Evolutionary conservation across 2,329 filamentous ascomycete species (phyloP).

Genomic region (Coniochaeta sp.): DNA sequence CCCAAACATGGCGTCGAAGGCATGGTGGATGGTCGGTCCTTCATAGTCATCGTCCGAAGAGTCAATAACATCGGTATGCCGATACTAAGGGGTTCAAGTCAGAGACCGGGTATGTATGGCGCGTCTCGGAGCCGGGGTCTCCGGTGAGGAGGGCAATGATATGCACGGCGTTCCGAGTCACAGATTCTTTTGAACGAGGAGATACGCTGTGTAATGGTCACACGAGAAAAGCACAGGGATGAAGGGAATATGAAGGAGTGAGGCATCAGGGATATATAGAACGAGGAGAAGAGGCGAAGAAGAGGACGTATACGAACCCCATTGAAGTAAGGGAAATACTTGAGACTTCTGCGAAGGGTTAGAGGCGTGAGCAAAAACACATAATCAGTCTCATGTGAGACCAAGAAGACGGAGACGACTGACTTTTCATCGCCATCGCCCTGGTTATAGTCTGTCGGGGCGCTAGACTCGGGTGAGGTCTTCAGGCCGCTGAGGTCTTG

Average conservation of each 20-base stretch:
- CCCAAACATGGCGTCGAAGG: conserved; percentile 52
- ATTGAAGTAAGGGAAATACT: conserved; percentile 45
- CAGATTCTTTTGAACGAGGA: neutral
- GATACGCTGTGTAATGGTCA: neutral
- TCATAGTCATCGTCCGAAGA: conserved; percentile 49
- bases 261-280: neutral
- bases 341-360: conserved; percentile 25
- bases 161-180: neutral
- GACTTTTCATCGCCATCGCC: conserved; percentile 18
- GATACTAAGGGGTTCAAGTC: conserved; percentile 29
- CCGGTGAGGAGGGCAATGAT: neutral
- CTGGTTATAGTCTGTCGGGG: conserved; percentile 24
- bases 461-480: conserved; percentile 38
- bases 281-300: neutral
- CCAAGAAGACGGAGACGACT: conserved; percentile 6
- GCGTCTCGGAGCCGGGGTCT: neutral
- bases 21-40: conserved; percentile 47
- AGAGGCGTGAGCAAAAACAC: conserved; percentile 6
- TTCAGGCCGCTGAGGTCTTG: conserved; percentile 47
- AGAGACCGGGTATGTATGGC: neutral
- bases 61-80: conserved; percentile 38
- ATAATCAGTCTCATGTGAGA: conserved; percentile 13
- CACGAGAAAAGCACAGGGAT: neutral
- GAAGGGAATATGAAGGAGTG: neutral
- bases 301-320: conserved; percentile 30